Evolutionary conservation across 257 asterid genomes (phyloP), one percentile per base, ranked within the genome.

Genomic region (Eucommia ulmoides): DNA sequence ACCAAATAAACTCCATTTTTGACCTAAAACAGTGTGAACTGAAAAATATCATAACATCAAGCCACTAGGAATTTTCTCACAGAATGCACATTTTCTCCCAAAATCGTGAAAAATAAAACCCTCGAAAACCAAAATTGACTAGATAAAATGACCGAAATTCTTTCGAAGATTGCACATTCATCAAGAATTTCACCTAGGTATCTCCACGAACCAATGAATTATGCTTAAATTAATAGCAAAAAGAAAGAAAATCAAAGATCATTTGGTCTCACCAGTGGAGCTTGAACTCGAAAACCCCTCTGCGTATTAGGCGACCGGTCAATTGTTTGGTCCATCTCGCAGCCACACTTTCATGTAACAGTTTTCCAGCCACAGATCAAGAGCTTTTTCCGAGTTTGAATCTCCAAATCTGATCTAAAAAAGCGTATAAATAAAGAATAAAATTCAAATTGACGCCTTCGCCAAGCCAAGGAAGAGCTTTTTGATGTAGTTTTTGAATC

Each of bases 261-360:
- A 19, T 18, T 20, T 8, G 29, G 59, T 62, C 83, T 78, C 74
- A 87, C 94, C 93, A 87, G 70, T 58, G 94, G 93, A 74, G 97
- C 85, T 65, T 81, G 97, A 62, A 81, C 78, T 73, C 97, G 71
- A 67, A 60, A 74, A 55, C 78, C 84, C 89, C 94, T 87, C 24
- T 66, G 81, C 46, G 52, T 88, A 72, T 76, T 73, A 23, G 88
- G 76, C 52, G 88, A 76, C 81, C 93, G 76, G 76, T 80, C 93
- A 61, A 62, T 58, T 19, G 69, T 73, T 61, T 76, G 87, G 72
- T 81, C 93, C 94, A 64, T 73, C 66, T 66, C 65, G 55, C 68
- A 58, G 60, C 45, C 57, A 50, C 50, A 71, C n/a, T n/a, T n/a
- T n/a, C n/a, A n/a, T n/a, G n/a, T n/a, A n/a, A n/a, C n/a, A n/a